Base-by-base conservation (phyloP, 768 basidiomycete genomes). In the Scleroderma bovista region DNA sequence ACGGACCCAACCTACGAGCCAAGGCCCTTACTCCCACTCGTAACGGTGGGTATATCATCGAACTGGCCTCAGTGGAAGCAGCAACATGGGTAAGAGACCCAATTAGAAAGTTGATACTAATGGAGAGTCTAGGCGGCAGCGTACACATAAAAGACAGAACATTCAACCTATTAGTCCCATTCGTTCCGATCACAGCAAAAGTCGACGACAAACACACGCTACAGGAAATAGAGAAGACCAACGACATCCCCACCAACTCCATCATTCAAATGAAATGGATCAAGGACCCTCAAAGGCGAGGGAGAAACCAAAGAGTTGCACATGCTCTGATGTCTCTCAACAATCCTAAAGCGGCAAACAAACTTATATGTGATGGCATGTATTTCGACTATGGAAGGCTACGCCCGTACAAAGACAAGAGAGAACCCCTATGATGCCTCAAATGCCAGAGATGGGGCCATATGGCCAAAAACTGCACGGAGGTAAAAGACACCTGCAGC, bases 241-340 rank as follows among this genome's bases (percentile, higher is more conserved):
- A 55, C 23, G 41, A 38, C 23, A 26, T 64, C 1, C 23, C 22
- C 7, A 1, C 26, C 0, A 48, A 49, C 0, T 22, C 38, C 5
- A 54, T 69, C 2, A 24, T 26, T 0, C n/a, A 20, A 5, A 60
- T 59, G 2, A 47, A 53, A 10, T 72, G 53, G 57, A 60, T 70
- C 17, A 69, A 69, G 40, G 55, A 62, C 0, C n/a, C 48, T 0
- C 51, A 56, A 12, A 20, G 45, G 2, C 2, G 8, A 10, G 0
- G 19, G 20, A 6, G 44, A 38, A n/a, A n/a, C 0, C 71, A 69
- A 46, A 47, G 42, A 6, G 47, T 50, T 0, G 66, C 65, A 0
- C 61, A 66, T 42, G 42, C 60, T 0, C 52, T 69, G 6, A 29
- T 70, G 3, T 50, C 49, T 0, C 55, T 70, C 38, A 20, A 11